Evolutionary conservation across 495 filamentous ascomycete genomes (phyloP).

Genomic region (Penicillium taxi): DNA sequence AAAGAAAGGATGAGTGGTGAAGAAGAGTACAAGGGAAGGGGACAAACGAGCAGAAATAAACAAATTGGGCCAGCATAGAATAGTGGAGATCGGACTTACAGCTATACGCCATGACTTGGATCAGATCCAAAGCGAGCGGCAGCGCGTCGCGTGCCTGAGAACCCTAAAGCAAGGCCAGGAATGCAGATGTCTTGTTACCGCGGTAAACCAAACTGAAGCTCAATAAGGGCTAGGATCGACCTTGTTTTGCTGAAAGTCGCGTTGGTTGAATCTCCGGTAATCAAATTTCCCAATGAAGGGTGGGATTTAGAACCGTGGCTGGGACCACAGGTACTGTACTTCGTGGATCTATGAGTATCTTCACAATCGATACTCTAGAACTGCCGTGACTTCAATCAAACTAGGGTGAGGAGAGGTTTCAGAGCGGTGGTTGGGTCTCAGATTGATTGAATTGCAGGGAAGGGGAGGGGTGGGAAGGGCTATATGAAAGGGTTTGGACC

Average conservation of each 20-base stretch:
- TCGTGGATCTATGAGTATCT: no score
- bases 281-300: background rate
- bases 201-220: slow-evolving; percentile 13
- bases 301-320: slow-evolving; percentile 3
- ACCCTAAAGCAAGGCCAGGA: slow-evolving; percentile 37
- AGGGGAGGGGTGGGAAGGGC: slow-evolving; percentile 13
- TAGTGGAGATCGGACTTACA: slow-evolving; percentile 33
- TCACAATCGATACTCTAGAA: no score
- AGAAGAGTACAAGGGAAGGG: slow-evolving; percentile 15
- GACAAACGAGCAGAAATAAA: slow-evolving; percentile 35
- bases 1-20: slow-evolving; percentile 20
- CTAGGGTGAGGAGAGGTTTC: slow-evolving; percentile 1
- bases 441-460: slow-evolving; percentile 16
- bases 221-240: slow-evolving; percentile 16
- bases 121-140: slow-evolving; percentile 16
- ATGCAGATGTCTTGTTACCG: slow-evolving; percentile 38
- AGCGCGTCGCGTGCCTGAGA: slow-evolving; percentile 37
- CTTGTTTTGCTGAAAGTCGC: slow-evolving; percentile 2
- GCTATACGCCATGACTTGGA: slow-evolving; percentile 33
- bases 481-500: slow-evolving; percentile 8
- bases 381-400: background rate
- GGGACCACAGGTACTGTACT: no score
- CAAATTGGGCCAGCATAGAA: slow-evolving; percentile 33
- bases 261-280: slow-evolving; percentile 12
- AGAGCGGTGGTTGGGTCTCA: slow-evolving; percentile 25